These are phyloP conservation scores for Epichloe elymi DNA, from an alignment of 2,329 filamentous ascomycete genomes.

Conservation along the genomic window DNA sequence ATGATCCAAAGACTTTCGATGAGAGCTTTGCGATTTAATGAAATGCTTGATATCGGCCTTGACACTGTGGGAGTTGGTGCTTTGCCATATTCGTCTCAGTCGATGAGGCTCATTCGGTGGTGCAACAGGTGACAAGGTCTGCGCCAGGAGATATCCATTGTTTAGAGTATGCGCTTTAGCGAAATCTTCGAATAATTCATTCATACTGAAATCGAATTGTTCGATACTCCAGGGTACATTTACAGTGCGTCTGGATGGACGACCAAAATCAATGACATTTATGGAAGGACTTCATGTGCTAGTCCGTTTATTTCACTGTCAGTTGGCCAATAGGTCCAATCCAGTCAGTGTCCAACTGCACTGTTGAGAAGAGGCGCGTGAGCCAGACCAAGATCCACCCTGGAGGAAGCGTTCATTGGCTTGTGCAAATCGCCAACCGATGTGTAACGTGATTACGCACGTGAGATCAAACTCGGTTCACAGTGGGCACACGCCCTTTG, in stretches of 20 bases:
- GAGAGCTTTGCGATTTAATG: slow-evolving; percentile 46
- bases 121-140: slow-evolving; percentile 59
- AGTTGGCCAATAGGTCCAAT: background rate
- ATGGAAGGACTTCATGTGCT: background rate
- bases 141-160: slow-evolving; percentile 61
- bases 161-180: slow-evolving; percentile 48
- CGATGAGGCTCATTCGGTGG: slow-evolving; percentile 48
- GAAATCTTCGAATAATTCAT: slow-evolving; percentile 62
- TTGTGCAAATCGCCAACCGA: background rate
- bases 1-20: slow-evolving; percentile 40
- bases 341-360: no score
- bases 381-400: background rate
- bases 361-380: no score
- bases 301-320: background rate
- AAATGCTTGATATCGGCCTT: slow-evolving; percentile 62
- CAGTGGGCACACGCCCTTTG: background rate
- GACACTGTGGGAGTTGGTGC: slow-evolving; percentile 52
- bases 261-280: background rate
- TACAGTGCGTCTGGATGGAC: background rate
- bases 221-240: background rate
- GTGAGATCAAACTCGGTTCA: slow-evolving; percentile 1
- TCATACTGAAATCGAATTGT: slow-evolving; percentile 38
- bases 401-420: background rate
- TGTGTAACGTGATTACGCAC: slow-evolving; percentile 1
- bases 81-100: slow-evolving; percentile 57